Evolutionary conservation across 2,329 filamentous ascomycete species (phyloP).

Genomic region (Fusarium sp.): DNA sequence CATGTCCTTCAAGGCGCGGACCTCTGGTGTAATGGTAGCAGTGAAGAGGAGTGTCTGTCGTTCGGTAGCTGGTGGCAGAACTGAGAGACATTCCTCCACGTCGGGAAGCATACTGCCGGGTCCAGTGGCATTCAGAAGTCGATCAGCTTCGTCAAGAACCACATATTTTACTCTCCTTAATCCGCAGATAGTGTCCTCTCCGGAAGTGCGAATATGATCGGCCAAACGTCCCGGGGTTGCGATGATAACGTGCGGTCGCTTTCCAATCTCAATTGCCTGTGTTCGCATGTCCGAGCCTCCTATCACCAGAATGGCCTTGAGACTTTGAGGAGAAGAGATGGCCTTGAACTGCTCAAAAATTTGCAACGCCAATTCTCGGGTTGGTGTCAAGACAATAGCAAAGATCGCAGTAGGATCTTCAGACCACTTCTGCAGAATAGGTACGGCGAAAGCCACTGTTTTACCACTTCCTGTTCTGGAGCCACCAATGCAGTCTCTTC

Average conservation of each 20-base stretch:
- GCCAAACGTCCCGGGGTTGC: constrained; percentile 93
- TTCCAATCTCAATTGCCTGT: constrained; percentile 85
- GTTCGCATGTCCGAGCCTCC: constrained; percentile 92
- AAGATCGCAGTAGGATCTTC: constrained; percentile 93
- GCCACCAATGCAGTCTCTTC: constrained; percentile 93
- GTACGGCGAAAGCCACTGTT: constrained; percentile 94
- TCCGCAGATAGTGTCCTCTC: constrained; percentile 88
- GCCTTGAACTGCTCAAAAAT: constrained; percentile 97
- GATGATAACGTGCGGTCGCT: constrained; percentile 90
- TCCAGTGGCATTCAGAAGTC: constrained; percentile 78
- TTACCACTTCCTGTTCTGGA: constrained; percentile 97
- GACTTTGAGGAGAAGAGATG: constrained; percentile 85
- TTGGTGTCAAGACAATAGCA: constrained; percentile 88
- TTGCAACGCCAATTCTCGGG: constrained; percentile 90
- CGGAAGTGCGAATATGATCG: constrained; percentile 91
- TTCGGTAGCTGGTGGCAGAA: constrained; percentile 78
- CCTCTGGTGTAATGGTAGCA: constrained; percentile 92
- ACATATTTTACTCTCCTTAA: constrained; percentile 83
- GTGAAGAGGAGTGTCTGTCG: constrained; percentile 97
- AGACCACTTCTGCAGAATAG: constrained; percentile 93
- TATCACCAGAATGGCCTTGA: constrained; percentile 90
- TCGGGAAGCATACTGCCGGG: constrained; percentile 94
- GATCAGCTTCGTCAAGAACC: constrained; percentile 95
- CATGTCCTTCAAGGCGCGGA: constrained; percentile 84
- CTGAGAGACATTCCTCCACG: constrained; percentile 86